Conservation (phyloP, 352 stramenopile genomes). For the Globisporangium echinulatum region DNA sequence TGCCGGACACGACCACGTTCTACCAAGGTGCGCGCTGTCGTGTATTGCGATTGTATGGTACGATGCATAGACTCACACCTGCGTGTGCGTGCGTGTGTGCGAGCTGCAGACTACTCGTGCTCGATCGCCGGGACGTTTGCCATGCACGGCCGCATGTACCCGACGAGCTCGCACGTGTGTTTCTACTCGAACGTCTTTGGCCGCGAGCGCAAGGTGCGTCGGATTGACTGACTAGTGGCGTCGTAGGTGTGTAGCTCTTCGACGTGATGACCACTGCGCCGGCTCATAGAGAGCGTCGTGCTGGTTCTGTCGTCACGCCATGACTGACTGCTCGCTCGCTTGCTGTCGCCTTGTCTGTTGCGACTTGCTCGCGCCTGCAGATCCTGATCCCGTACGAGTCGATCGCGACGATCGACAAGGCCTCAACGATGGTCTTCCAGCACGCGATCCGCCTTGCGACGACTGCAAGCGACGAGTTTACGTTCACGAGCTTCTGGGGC, state of each 20-base stretch:
- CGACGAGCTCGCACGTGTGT: slow-evolving; percentile 70
- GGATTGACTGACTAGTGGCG: not conserved
- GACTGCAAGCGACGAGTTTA: slow-evolving; percentile 63
- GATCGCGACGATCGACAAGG: slow-evolving; percentile 76
- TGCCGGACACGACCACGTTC: slow-evolving; percentile 65
- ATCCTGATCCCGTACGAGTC: slow-evolving; percentile 83
- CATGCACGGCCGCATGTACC: slow-evolving; percentile 88
- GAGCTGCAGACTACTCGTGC: slow-evolving; percentile 69
- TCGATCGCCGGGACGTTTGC: slow-evolving; percentile 68
- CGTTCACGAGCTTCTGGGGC: slow-evolving; percentile 84
- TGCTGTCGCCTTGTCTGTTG: not conserved
- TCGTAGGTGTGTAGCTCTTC: not conserved
- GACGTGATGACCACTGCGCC: no score
- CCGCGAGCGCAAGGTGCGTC: slow-evolving; percentile 70
- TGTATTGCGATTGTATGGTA: no score
- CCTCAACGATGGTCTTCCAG: slow-evolving; percentile 80
- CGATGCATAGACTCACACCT: no score
- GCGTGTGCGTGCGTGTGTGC: not conserved
- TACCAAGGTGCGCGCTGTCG: slow-evolving; percentile 44
- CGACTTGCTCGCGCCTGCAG: slow-evolving; percentile 8
- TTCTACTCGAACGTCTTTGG: slow-evolving; percentile 88
- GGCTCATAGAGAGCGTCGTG: not conserved
- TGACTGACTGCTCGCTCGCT: slow-evolving; percentile 1
- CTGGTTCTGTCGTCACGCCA: not conserved
- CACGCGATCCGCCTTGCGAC: slow-evolving; percentile 65